Conservation (phyloP, 139 green algal species). For the Chlorella sp. region DNA sequence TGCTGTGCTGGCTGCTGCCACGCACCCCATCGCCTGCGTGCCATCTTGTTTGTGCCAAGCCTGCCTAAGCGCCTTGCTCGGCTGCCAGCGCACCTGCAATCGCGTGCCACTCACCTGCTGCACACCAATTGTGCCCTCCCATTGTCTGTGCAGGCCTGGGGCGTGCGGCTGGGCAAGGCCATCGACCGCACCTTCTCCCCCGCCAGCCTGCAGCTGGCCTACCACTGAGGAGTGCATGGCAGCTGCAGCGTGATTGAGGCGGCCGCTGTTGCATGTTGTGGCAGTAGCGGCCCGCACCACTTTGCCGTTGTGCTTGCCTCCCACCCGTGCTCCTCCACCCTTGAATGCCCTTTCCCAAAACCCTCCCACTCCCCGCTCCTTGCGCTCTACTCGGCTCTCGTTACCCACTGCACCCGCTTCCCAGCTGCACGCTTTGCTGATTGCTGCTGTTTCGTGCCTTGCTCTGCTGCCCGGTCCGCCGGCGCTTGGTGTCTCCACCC, state of each 20-base stretch:
- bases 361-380: neutral
- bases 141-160: constrained; percentile 37
- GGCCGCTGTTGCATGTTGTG: neutral
- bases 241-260: neutral
- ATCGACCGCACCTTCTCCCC: constrained; percentile 52
- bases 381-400: neutral
- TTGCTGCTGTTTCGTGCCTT: neutral
- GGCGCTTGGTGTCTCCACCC: too few relatives aligned
- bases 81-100: too few relatives aligned
- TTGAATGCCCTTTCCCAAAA: neutral
- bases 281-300: too few relatives aligned
- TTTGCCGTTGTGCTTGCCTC: neutral
- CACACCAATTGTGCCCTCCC: too few relatives aligned
- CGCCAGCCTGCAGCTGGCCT: constrained; percentile 14
- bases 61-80: too few relatives aligned
- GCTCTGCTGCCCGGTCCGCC: neutral
- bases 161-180: constrained; percentile 57
- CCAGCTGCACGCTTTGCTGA: neutral
- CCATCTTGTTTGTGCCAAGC: too few relatives aligned
- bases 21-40: too few relatives aligned
- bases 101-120: too few relatives aligned
- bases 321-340: too few relatives aligned
- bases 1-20: too few relatives aligned
- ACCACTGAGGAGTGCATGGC: neutral
- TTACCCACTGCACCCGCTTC: too few relatives aligned